These are phyloP conservation scores for Edaphochlamys debaryana DNA, from an alignment of 139 green algal species.

Conservation along the genomic window DNA sequence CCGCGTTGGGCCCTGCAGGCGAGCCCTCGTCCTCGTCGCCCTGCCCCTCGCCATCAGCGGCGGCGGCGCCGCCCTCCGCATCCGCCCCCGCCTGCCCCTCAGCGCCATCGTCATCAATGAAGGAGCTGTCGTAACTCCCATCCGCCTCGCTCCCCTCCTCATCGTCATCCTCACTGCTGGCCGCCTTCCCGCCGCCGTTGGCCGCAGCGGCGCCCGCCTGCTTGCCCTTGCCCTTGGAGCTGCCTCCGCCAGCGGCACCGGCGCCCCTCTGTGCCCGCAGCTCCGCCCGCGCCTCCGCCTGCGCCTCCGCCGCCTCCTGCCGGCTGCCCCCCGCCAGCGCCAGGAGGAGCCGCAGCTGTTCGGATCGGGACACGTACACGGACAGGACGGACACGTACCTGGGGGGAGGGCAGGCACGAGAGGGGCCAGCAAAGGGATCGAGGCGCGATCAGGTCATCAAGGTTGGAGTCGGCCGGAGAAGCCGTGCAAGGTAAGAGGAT, in stretches of 20 bases:
- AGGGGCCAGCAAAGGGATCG: background rate
- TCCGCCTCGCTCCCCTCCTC: conserved; percentile 5
- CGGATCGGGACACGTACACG: background rate
- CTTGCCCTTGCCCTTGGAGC: too few species aligned
- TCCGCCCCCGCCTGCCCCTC: background rate
- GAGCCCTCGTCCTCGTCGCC: background rate
- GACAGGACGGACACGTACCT: background rate
- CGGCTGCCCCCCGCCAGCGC: too few species aligned
- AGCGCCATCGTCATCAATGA: conserved; percentile 18
- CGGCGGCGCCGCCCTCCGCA: background rate
- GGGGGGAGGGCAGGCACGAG: too few species aligned
- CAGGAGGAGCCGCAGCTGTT: too few species aligned
- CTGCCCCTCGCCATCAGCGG: background rate
- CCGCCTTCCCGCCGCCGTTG: too few species aligned
- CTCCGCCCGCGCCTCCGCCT: too few species aligned
- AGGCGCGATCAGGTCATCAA: too few species aligned
- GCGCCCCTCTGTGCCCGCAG: background rate
- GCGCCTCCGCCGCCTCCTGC: too few species aligned
- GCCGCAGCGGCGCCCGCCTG: too few species aligned
- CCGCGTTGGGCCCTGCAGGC: background rate
- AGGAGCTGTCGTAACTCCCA: conserved; percentile 24
- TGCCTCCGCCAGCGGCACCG: background rate
- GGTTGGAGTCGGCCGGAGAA: too few species aligned
- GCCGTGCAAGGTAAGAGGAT: too few species aligned
- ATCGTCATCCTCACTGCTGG: background rate